phyloP scores from a whole-genome alignment of 306 rosid species.

The Casuarina cunninghamiana region DNA sequence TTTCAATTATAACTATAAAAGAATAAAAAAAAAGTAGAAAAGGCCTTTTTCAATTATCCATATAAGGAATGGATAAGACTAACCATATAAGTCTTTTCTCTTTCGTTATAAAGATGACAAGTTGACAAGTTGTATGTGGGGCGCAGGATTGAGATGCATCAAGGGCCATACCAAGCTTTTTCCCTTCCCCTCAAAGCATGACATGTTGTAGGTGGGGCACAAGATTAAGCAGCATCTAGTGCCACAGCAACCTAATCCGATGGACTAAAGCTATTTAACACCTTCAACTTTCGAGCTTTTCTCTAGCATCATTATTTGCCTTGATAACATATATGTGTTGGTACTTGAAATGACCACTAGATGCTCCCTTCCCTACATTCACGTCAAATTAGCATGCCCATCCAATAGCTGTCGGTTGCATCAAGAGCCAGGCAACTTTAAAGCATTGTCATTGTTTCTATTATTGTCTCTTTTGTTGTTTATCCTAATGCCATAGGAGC shows the following conservation, averaged over 20 bases:
- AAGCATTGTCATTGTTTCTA: no score
- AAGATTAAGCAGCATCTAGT: no score
- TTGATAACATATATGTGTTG: slow-evolving; percentile 11
- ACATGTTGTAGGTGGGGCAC: no score
- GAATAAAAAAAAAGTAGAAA: no score
- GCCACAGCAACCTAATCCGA: no score
- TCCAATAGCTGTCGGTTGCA: neutral
- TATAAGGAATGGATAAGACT: neutral
- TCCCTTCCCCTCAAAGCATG: no score
- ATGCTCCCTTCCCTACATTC: slow-evolving; percentile 12
- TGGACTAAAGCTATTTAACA: no score
- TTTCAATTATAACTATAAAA: no score
- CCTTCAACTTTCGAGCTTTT: slow-evolving; percentile 13
- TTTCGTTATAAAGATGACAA: slow-evolving; percentile 24
- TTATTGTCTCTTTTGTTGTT: no score
- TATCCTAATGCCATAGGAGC: no score
- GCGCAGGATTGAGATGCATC: neutral
- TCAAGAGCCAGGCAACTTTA: neutral
- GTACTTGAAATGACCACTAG: slow-evolving; percentile 17
- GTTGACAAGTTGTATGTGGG: slow-evolving; percentile 28
- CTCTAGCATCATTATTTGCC: neutral
- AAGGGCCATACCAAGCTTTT: neutral
- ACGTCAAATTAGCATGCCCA: neutral
- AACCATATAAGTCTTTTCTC: neutral
- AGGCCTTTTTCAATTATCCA: neutral